Base-by-base conservation (phyloP, 306 rosid genomes). In the Ormosia semicastrata region DNA sequence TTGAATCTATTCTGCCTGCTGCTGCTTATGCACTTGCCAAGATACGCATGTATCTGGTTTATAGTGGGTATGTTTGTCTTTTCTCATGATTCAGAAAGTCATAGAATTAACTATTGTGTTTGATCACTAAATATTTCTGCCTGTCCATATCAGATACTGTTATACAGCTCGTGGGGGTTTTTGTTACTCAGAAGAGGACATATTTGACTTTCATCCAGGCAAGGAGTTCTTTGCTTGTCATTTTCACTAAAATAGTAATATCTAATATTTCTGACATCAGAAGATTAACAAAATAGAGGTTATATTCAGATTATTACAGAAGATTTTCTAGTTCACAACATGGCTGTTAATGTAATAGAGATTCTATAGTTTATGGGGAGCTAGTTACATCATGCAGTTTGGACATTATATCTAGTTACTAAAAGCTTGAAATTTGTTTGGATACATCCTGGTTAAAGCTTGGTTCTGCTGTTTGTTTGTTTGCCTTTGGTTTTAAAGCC, bases 131-230 rank as follows among this genome's bases (percentile, higher is more conserved):
- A 70, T 71, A 18, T 85, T 79, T 40, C 36, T 73, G 12, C 75
- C 41, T 83, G 60, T 71, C 57, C 75, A 57, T 49, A 44, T 68
- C 87, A 94, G 98, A 75, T 94, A 90, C 81, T 94, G 98, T 78
- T 92, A 86, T 80, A 94, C 98, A 68, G 98, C 97, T 56, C 89
- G 98, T 49, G 97, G 98, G 79, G 97, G 97, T 34, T 94, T 94
- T 84, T 92, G 88, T 89, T 94, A 91, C 89, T 82, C 98, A 6
- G 98, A 94, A 85, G 97, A 91, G 72, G 90, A 89, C 89, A 85
- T 94, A 75, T 89, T 94, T 83, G 95, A 94, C 82, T 91, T 94
- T 81, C 95, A 92, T 82, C 70, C 97, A 86, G 98, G 98, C 79
- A 93, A 81, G 84, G 56, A 77, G 17, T 73, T 66, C 58, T 73